Evolutionary conservation across 306 rosid genomes (phyloP), one percentile per base, ranked within the genome.

Genomic region (Quercus gilva): DNA sequence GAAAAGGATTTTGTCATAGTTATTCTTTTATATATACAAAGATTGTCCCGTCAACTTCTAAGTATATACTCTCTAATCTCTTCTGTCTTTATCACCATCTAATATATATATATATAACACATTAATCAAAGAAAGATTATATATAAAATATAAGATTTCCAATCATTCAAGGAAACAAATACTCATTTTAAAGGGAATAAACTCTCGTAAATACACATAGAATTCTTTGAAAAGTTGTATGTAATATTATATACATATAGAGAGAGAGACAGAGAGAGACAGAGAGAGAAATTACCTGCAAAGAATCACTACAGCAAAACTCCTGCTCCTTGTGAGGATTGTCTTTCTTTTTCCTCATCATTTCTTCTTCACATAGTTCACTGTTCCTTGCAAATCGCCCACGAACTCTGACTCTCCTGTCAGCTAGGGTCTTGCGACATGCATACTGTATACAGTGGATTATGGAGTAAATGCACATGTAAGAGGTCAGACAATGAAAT

Each of bases 351-450:
- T 89, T 77, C 14, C 77, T 20, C 33, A 58, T 71, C 73, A 86
- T 80, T 69, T 85, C 88, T 10, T 78, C 74, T 33, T 88, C 91
- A 51, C 86, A 84, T 0, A 82, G 77, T 64, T 92, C 95, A 37
- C 78, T 85, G 83, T 95, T 95, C 74, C 95, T 90, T 13, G 98
- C 99, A 83, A 95, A 95, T 85, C 99, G 91, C 78, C 99, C 99
- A 23, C 99, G 91, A 31, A 95, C 99, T 81, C 99, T 81, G 5
- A 90, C 97, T 80, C 99, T 80, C 65, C 97, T 84, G 84, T 95
- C 99, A 20, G 99, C 99, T 56, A 95, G 88, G 74, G 95, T 95
- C 89, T 95, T 95, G 37, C 99, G 91, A 71, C 99, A 95, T 76
- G 99, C 99, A 76, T 95, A 95, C 99, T 95, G 86, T 59, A n/a